Evolutionary conservation across 176 grass and related monocot species (phyloP), one percentile per base, ranked within the genome.

Genomic region (Lolium perenne): DNA sequence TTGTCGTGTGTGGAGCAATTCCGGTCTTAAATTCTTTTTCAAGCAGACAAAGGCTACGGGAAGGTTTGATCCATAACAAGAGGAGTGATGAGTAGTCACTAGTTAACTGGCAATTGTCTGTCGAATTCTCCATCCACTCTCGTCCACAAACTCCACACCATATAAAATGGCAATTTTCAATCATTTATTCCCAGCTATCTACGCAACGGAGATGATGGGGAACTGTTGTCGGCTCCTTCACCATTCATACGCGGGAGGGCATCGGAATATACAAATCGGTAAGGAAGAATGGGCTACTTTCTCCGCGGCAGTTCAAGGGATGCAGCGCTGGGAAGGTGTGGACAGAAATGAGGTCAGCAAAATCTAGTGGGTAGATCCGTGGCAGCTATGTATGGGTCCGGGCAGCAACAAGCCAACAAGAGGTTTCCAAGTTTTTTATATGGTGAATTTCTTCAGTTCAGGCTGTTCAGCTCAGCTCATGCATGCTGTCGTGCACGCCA

Each of bases 361-460:
- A 94, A 93, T 94, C 89, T 91, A 91, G 91, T 80, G 71, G 86
- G 84, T 88, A 88, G 88, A 85, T 76, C 71, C 69, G 86, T 87
- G 90, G 80, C 86, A 86, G 54, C 86, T 77, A 80, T 90, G 72
- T 40, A 86, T 88, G 84, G 56, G 76, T 58, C 38, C 22, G 32
- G 9, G 50, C 49, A 76, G 69, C 58, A 76, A 76, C 78, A 74
- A 65, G 22, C 45, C 71, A 50, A 74, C 71, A 74, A 26, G 41
- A 50, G 65, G 48, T 49, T 38, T 10, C 32, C 58, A 65, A 48
- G 49, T 68, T 69, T 29, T 89, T 80, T 76, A 40, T 82, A 76
- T n/a, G 1, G 49, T 23, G 50, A 49, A 8, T 70, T 71, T 55
- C 7, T 72, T 76, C 17, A 0, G 49, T 66, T 61, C 23, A 21